These are phyloP conservation scores for Pyrus pyrifolia DNA, from an alignment of 306 rosid species.

Conservation along the genomic window DNA sequence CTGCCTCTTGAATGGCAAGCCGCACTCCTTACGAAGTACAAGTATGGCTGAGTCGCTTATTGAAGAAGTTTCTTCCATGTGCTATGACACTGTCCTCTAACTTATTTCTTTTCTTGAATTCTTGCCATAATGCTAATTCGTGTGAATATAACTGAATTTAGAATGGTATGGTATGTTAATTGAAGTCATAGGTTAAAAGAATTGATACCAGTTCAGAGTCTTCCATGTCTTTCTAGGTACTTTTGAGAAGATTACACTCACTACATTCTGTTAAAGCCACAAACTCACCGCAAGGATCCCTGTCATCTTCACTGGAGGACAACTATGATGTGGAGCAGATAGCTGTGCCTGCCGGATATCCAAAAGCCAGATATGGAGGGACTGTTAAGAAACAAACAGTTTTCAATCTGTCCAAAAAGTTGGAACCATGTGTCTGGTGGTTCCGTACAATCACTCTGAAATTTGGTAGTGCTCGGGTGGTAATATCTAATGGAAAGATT, in stretches of 20 bases:
- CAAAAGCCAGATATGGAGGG: conserved; percentile 15
- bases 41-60: too few relatives aligned
- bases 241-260: conserved; percentile 59
- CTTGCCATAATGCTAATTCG: not conserved
- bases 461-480: conserved; percentile 46
- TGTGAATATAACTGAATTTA: not conserved
- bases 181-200: not conserved
- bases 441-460: conserved; percentile 55
- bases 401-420: conserved; percentile 41
- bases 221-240: conserved; percentile 31
- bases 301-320: conserved; percentile 18
- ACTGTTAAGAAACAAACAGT: conserved; percentile 29
- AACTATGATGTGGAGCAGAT: conserved; percentile 24
- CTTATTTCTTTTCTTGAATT: not conserved
- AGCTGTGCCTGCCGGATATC: conserved; percentile 14
- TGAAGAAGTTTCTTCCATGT: too few relatives aligned
- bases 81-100: not conserved
- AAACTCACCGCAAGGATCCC: conserved; percentile 30
- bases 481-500: conserved; percentile 55
- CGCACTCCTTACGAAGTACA: too few relatives aligned
- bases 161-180: not conserved
- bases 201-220: not conserved
- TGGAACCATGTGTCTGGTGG: conserved; percentile 61
- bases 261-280: conserved; percentile 46
- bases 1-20: too few relatives aligned